A percentile compares a stretch with the other conserved stretches of the same genome.
Conservation (phyloP, 78 protist genomes). For the Dictyostelium discoideum region dicty_2.7 NC_007088.5:1376001-1376500, state of each 20-base stretch:
- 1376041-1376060: no score
- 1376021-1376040: no score
- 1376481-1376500: not conserved
- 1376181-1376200: not conserved
- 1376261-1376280: not conserved
- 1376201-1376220: not conserved
- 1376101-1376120: not conserved
- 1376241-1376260: constrained; percentile 24
- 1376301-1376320: constrained; percentile 22
- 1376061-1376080: no score
- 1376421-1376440: not conserved
- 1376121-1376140: not conserved
- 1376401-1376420: not conserved
- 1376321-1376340: not conserved
- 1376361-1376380: no score
- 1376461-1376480: not conserved
- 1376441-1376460: not conserved
- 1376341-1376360: not conserved
- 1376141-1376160: constrained; percentile 19
- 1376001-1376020: no score
- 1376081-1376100: not conserved
- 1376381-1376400: not conserved
- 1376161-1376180: not conserved
- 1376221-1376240: not conserved
- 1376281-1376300: not conserved